Base-by-base conservation (phyloP, 129 eudicot species). In the Helianthus annuus region DNA sequence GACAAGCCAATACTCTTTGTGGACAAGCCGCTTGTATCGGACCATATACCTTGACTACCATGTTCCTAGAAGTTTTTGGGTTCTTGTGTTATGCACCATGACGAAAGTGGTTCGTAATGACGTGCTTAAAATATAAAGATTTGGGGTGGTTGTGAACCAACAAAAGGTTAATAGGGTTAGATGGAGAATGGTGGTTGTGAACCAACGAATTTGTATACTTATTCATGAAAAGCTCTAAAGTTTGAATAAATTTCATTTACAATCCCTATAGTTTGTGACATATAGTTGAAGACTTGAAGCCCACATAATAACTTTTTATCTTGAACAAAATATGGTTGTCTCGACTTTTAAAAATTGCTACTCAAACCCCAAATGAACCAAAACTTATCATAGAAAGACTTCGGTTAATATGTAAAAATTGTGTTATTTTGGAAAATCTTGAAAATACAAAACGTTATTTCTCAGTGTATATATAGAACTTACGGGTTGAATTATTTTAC, bases 1-100 rank as follows among this genome's bases (percentile, higher is more conserved):
- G 88, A 78, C 98, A 92, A 71, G 85, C 86, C 66, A 92, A 13
- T 13, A 92, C 94, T 67, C 96, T 81, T 57, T 85, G 98, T 49
- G 91, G 84, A 76, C 91, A 89, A 49, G 96, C 96, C 27, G 88
- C 86, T 48, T 22, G 56, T 3, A 70, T 55, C 40, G 94, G 69
- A 39, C 97, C 97, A 67, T 85, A 90, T 36, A 87, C 89, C 82
- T 87, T 90, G 14, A 83, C 91, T 13, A 79, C 97, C 95, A 87
- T 90, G 59, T 78, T 83, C 48, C 55, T 56, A 15, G 39, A 14
- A 19, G 44, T 14, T 34, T 54, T 38, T 24, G 14, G 7, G 52
- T 19, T 71, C 2, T 78, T 48, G 54, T 24, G n/a, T 2, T 52
- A 69, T 77, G 70, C n/a, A 69, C 65, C 32, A 77, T 19, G 32